Evolutionary conservation across 23 red algal genomes (phyloP).

Genomic region (Gracilaria caudata): DNA sequence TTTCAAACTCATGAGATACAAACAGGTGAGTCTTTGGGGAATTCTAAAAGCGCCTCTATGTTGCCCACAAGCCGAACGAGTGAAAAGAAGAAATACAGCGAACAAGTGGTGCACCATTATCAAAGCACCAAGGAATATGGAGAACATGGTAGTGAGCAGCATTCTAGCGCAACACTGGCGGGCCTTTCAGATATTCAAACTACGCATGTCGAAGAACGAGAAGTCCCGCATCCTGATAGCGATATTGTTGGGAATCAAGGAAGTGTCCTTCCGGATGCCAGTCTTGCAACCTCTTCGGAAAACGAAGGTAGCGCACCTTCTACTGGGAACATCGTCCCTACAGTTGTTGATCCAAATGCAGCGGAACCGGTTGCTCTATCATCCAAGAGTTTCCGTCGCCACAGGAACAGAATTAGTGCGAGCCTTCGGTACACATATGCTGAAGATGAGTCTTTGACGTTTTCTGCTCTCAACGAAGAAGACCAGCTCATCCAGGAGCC

Average conservation of each 20-base stretch:
- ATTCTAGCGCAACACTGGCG: not conserved
- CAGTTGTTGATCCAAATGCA: conserved; percentile 26
- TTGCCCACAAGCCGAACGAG: not conserved
- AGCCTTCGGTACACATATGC: not conserved
- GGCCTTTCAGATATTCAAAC: not conserved
- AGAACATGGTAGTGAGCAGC: not conserved
- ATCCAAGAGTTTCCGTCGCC: not conserved
- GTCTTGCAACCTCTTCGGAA: not conserved
- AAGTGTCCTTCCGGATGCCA: not conserved
- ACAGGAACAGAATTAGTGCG: conserved; percentile 10
- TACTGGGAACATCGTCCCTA: not conserved
- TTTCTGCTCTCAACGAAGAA: conserved; percentile 11
- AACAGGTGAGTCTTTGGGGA: not conserved
- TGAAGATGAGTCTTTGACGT: conserved; percentile 8
- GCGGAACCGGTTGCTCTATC: conserved; percentile 23
- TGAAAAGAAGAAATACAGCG: not conserved
- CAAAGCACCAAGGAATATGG: not conserved
- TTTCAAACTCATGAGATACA: not conserved
- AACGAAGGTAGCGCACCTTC: conserved; percentile 12
- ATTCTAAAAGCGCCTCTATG: not conserved
- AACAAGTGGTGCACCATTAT: not conserved
- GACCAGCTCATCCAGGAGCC: conserved; percentile 27
- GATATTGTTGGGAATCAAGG: not conserved
- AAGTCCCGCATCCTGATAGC: not conserved
- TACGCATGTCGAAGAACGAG: conserved; percentile 1